A percentile compares a stretch with the other conserved stretches of the same genome.
These are phyloP conservation scores for Fusarium verrucosum DNA, from an alignment of 2,329 filamentous ascomycete species.

Conservation along the genomic window DNA sequence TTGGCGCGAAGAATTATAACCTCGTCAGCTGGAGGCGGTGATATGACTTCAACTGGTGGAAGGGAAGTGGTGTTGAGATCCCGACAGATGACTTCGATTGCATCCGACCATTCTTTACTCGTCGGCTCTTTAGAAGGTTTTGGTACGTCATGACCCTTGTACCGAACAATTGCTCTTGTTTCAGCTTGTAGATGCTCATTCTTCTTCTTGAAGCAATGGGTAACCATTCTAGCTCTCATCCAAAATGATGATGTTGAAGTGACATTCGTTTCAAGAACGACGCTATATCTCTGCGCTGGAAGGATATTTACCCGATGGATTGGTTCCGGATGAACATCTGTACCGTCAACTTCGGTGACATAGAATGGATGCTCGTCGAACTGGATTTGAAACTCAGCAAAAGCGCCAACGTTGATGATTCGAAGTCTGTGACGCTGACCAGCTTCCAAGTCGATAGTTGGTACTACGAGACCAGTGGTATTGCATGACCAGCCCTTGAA, in stretches of 20 bases:
- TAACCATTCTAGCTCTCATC: conserved; percentile 64
- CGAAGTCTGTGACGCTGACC: conserved; percentile 71
- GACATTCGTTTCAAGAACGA: conserved; percentile 69
- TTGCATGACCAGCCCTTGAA: conserved; percentile 57
- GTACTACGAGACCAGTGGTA: conserved; percentile 49
- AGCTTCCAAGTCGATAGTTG: conserved; percentile 58
- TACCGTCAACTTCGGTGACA: conserved; percentile 76
- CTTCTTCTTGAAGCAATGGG: conserved; percentile 50
- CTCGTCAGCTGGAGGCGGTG: conserved; percentile 51
- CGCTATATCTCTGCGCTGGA: conserved; percentile 76
- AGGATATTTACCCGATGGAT: conserved; percentile 71
- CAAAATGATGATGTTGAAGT: conserved; percentile 66
- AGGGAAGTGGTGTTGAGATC: conserved; percentile 63
- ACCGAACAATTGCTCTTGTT: conserved; percentile 47
- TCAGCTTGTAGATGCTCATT: conserved; percentile 48
- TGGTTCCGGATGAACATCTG: conserved; percentile 67
- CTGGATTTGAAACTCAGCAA: conserved; percentile 76
- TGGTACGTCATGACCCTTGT: conserved; percentile 6
- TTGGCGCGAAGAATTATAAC: conserved; percentile 60
- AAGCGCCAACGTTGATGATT: conserved; percentile 75
- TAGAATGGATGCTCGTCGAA: conserved; percentile 72
- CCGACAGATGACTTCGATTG: conserved; percentile 59
- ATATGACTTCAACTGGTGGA: conserved; percentile 49
- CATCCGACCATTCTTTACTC: conserved; percentile 61
- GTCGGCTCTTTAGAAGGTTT: conserved; percentile 32